A percentile compares a stretch with the other conserved stretches of the same genome.
These are phyloP conservation scores for Coprinellus aureogranulatus DNA, from an alignment of 768 basidiomycete species.

Conservation along the genomic window DNA sequence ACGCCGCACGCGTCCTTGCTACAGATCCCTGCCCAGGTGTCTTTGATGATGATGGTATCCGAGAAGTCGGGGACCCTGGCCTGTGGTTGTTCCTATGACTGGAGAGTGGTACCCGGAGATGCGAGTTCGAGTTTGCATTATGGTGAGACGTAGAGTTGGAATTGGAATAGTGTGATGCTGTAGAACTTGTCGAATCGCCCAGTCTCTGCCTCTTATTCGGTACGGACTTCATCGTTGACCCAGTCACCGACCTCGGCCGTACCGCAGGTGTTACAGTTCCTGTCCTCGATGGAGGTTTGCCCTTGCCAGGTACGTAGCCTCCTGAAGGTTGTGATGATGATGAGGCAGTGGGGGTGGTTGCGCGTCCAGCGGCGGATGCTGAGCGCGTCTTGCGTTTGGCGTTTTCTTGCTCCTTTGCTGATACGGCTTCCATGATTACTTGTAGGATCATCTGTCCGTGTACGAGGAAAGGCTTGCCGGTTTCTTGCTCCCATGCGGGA, in stretches of 20 bases:
- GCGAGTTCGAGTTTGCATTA: neutral
- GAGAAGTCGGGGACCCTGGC: neutral
- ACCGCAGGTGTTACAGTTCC: conserved; percentile 64
- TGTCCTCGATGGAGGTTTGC: conserved; percentile 9
- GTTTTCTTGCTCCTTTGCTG: conserved; percentile 80
- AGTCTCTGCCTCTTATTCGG: conserved; percentile 66
- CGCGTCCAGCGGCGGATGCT: conserved; percentile 59
- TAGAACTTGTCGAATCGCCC: conserved; percentile 32
- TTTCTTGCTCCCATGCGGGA: conserved; percentile 82
- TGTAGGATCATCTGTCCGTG: conserved; percentile 81
- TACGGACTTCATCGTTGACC: conserved; percentile 33
- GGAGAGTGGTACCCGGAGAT: conserved; percentile 38
- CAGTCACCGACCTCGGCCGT: conserved; percentile 47
- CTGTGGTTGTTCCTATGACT: conserved; percentile 30
- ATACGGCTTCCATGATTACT: conserved; percentile 69
- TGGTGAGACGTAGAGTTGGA: conserved; percentile 14
- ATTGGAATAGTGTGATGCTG: conserved; percentile 15
- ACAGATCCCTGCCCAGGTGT: neutral
- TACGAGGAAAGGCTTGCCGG: conserved; percentile 75
- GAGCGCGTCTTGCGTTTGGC: conserved; percentile 50
- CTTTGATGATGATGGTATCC: neutral
- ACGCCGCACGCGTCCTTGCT: too few species aligned
- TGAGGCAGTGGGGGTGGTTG: conserved; percentile 50
- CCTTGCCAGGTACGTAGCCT: conserved; percentile 38
- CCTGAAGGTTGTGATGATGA: conserved; percentile 13